Conservation (phyloP, 1,139 yeast species). For the Yamadazyma conglobata region DNA sequence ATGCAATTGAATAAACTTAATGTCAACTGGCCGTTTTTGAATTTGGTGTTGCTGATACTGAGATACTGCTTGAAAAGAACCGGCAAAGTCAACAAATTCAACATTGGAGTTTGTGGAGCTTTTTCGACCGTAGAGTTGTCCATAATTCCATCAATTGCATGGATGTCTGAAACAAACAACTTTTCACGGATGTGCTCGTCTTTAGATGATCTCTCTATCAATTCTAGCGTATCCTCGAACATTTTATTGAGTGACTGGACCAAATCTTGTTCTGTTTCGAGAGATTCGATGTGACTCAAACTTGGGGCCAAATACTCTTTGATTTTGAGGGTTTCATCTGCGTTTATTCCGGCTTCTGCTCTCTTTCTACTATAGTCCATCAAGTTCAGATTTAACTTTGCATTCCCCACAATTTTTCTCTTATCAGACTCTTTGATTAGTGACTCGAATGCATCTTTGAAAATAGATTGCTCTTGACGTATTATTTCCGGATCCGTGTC, state of each 20-base stretch:
- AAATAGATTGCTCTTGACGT: constrained; percentile 22
- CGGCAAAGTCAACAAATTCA: constrained; percentile 38
- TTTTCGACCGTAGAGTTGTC: constrained; percentile 1
- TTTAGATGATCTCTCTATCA: constrained; percentile 1
- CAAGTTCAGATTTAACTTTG: constrained; percentile 4
- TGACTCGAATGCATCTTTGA: constrained; percentile 24
- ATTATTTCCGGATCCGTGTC: constrained; percentile 10
- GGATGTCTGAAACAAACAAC: constrained; percentile 1
- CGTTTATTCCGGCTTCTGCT: constrained; percentile 4
- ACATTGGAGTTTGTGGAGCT: constrained; percentile 23
- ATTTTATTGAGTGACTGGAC: constrained; percentile 10
- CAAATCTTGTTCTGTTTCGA: constrained; percentile 7
- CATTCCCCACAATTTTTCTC: not conserved
- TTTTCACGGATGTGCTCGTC: constrained; percentile 1
- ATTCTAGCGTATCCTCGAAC: constrained; percentile 1
- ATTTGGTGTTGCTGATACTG: constrained; percentile 22
- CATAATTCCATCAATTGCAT: no score
- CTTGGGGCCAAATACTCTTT: constrained; percentile 25
- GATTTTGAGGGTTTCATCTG: constrained; percentile 18
- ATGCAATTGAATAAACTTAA: constrained; percentile 33
- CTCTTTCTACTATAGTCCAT: constrained; percentile 2
- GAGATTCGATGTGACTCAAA: constrained; percentile 17
- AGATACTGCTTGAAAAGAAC: constrained; percentile 33
- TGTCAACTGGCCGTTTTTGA: constrained; percentile 36
- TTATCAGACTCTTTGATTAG: constrained; percentile 10